Evolutionary conservation across 202 grass and related monocot genomes (phyloP), one percentile per base, ranked within the genome.

Genomic region (Sporobolus alterniflorus): DNA sequence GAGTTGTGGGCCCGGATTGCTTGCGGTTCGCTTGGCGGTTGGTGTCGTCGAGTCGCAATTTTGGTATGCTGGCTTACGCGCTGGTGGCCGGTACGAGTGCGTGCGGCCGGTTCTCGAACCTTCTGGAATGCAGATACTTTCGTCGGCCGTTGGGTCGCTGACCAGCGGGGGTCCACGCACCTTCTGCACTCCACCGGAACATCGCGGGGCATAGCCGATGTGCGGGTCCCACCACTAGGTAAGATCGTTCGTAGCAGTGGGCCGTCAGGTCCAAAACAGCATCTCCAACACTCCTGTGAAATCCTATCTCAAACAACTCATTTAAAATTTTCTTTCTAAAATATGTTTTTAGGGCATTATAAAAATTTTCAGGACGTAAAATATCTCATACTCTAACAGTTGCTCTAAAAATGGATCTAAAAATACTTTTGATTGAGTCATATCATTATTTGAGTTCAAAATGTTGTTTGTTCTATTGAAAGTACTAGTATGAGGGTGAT

Each of bases 101-200:
- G 51, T 14, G 44, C 57, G 25, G 42, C 10, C 46, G 79, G 81
- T 64, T 83, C 71, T 20, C 12, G 84, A 87, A 79, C 55, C 50
- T 73, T 86, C 82, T 28, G 40, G 78, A 70, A 39, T 7, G 33
- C 65, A 47, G 70, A 89, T 75, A 57, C 66, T 76, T 81, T 61
- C 44, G n/a, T 69, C 21, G 24, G 43, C 13, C 11, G 5, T 14
- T 66, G 66, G 17, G 67, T 51, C 6, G 0, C 69, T 67, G 76
- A 68, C 75, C 18, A 17, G 46, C 18, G 47, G 56, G 56, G 82
- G 33, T 18, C 64, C 30, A 4, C 59, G 16, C 21, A 16, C 22
- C 24, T 68, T 89, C 50, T 7, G 57, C 33, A 15, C 13, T 34
- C 63, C 20, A 21, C 61, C 7, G 22, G 69, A 81, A 80, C 9